Evolutionary conservation across 2,329 filamentous ascomycete genomes (phyloP), one percentile per base, ranked within the genome.

Genomic region (Mycosphaerella arachidis): DNA sequence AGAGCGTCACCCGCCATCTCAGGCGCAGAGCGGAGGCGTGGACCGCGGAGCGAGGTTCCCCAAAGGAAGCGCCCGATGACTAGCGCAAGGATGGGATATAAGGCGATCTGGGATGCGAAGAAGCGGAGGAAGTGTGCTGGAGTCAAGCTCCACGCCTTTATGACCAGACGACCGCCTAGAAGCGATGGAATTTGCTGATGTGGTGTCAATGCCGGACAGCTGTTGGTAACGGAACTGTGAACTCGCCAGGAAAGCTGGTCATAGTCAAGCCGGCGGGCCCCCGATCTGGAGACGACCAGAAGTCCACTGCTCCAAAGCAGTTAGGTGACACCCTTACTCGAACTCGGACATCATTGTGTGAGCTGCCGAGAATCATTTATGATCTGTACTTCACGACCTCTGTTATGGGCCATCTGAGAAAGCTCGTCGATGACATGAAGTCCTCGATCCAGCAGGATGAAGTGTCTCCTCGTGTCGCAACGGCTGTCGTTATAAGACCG

Each of bases 141-240:
- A 10, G 55, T 64, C 20, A 66, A 56, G 5, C 35, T 53, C 59
- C 60, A 64, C 16, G 57, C 46, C 4, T 29, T 59, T 48, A 66
- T 63, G 7, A 55, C 53, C 6, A 63, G 56, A 4, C 57, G 13
- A 9, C 35, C 48, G 6, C 35, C 60, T 6, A 62, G 24, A 4
- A 63, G 7, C 7, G 33, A 48, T 3, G 50, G 24, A 2, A 62
- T 35, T 18, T 51, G 20, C 16, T 43, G 27, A n/a, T 56, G 45
- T 3, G 51, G 35, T 24, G 55, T 48, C 20, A 64, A 43, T n/a
- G 31, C 92, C 92, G 57, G 89, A 92, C 1, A 96, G 83, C 73
- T 96, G 92, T 0, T 91, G 86, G 70, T 86, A 91, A 67, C 84
- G 89, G 78, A 96, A 96, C 69, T 95, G 90, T 2, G 88, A 84